These are phyloP conservation scores for Thelonectria blattea DNA, from an alignment of 2,329 filamentous ascomycete genomes.

Conservation along the genomic window DNA sequence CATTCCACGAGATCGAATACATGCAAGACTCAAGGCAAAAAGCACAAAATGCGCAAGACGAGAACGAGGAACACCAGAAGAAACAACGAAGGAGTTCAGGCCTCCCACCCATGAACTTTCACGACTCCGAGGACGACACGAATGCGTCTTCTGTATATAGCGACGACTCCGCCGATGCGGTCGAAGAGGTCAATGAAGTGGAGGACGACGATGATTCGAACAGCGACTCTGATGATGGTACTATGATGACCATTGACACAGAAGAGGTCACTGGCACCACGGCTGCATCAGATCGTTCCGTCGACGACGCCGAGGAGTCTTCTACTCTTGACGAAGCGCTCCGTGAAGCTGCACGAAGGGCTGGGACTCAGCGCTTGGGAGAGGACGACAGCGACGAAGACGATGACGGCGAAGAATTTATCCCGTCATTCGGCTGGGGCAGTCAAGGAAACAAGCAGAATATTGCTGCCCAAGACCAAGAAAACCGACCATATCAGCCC, in stretches of 20 bases:
- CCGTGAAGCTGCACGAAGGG: constrained; percentile 74
- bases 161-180: constrained; percentile 63
- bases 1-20: constrained; percentile 93
- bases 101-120: constrained; percentile 68
- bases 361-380: constrained; percentile 74
- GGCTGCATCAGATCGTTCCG: constrained; percentile 63
- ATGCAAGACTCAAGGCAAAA: constrained; percentile 81
- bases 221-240: constrained; percentile 74
- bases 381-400: constrained; percentile 56
- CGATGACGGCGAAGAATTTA: constrained; percentile 70
- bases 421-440: constrained; percentile 81
- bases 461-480: constrained; percentile 48
- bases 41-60: constrained; percentile 53
- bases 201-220: constrained; percentile 52
- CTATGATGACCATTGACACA: constrained; percentile 81
- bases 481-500: constrained; percentile 39
- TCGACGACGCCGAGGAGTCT: constrained; percentile 70
- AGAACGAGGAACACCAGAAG: constrained; percentile 65
- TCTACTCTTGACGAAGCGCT: constrained; percentile 79
- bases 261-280: constrained; percentile 78
- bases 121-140: constrained; percentile 68
- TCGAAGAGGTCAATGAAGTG: constrained; percentile 62
- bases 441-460: constrained; percentile 56
- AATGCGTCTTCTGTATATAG: constrained; percentile 83
- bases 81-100: constrained; percentile 69